Conservation (phyloP, 345 rosid genomes). For the Firmiana major region DNA sequence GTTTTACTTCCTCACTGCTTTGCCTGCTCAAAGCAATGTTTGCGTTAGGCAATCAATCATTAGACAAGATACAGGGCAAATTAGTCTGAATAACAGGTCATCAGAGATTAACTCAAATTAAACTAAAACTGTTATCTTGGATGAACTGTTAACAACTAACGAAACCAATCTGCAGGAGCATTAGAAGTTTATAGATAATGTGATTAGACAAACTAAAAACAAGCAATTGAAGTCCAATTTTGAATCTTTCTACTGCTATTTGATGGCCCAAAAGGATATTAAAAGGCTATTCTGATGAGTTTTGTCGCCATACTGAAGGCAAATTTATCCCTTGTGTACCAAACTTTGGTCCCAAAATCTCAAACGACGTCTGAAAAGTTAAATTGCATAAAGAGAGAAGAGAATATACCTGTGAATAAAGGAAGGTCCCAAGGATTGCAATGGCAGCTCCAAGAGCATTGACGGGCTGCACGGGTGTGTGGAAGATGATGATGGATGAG, state of each 20-base stretch:
- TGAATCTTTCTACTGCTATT: not conserved
- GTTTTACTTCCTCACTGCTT: slow-evolving; percentile 23
- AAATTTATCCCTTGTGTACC: slow-evolving; percentile 5
- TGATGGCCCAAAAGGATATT: not conserved
- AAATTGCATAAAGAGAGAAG: not conserved
- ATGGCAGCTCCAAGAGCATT: slow-evolving; percentile 82
- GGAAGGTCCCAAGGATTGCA: slow-evolving; percentile 73
- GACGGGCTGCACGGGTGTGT: slow-evolving; percentile 59
- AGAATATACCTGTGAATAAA: slow-evolving; percentile 64
- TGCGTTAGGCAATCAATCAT: not conserved
- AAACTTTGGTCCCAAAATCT: slow-evolving; percentile 17
- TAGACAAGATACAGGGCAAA: too few relatives aligned
- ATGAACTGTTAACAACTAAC: not conserved
- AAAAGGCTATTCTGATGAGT: slow-evolving; percentile 19
- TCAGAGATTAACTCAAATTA: not conserved
- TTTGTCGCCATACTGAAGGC: slow-evolving; percentile 14
- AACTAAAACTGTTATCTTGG: not conserved
- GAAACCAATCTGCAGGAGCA: not conserved
- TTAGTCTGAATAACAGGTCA: not conserved
- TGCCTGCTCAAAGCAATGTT: slow-evolving; percentile 26
- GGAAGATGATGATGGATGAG: slow-evolving; percentile 76
- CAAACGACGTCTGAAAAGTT: not conserved
- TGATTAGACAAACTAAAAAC: too few relatives aligned
- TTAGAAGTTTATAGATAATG: not conserved
- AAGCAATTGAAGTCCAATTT: not conserved